Evolutionary conservation across 2,329 filamentous ascomycete genomes (phyloP), one percentile per base, ranked within the genome.

Genomic region (Fusarium verrucosum): DNA sequence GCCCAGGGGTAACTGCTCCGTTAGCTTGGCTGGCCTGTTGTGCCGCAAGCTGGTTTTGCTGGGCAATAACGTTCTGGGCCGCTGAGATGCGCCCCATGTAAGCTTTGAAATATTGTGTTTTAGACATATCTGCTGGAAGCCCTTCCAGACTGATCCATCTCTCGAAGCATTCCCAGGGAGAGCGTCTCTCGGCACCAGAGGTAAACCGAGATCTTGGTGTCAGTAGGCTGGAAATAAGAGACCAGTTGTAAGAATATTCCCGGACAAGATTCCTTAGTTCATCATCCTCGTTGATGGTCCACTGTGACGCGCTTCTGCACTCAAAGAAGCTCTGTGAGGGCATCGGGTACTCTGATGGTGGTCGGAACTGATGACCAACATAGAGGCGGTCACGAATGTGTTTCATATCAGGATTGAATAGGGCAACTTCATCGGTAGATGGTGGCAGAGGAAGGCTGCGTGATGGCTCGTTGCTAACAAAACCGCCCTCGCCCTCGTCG

Each of bases 101-200:
- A 2, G 85, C 79, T 72, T 93, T 92, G 83, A 98, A 99, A 75
- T 98, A 99, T 40, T 94, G 90, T 1, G 92, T 97, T 79, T 97
- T 97, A 17, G 91, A 89, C 90, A 98, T 96, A 66, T 99, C 95
- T 11, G 90, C 87, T 6, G 95, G 94, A 33, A 97, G 82, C 2
- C 94, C 93, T 78, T 98, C 95, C 13, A 98, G 81, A 68, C 91
- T 89, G 51, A 97, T 91, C 94, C 94, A 99, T 38, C 95, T 87
- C 77, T 99, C 95, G 71, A 99, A 99, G 74, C 95, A 99, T 79
- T 99, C 95, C 95, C 95, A 99, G 0, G 94, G 93, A 4, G 94
- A 98, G 43, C 95, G 87, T 62, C 95, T 86, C 74, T 98, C 94
- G 11, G 92, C 88, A 3, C 92, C 92, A 19, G 94, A 94, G n/a